Evolutionary conservation across 78 protist species (phyloP).

Genomic region (Anaeramoeba flamelloides): DNA sequence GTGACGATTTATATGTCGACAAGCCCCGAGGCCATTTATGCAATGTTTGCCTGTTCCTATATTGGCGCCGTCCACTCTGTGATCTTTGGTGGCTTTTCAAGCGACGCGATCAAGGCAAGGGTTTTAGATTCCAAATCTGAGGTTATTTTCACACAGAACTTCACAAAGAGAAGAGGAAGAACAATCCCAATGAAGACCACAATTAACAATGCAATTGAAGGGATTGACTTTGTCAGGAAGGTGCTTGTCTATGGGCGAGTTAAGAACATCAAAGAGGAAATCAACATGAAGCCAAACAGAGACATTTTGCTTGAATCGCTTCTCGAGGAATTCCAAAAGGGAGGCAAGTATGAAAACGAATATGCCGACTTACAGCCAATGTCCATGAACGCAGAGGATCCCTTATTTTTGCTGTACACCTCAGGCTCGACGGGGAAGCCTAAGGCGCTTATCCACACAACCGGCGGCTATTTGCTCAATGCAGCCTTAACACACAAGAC

Average conservation of each 20-base stretch:
- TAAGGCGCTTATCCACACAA: constrained; percentile 32
- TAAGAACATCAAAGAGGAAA: too few relatives aligned
- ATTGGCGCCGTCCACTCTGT: constrained; percentile 84
- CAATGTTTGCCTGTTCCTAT: constrained; percentile 90
- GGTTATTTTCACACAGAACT: constrained; percentile 52
- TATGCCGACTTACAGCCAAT: too few relatives aligned
- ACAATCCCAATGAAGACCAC: constrained; percentile 33
- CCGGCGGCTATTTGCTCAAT: too few relatives aligned
- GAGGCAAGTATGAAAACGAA: too few relatives aligned
- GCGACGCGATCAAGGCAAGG: too few relatives aligned
- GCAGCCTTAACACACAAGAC: constrained; percentile 21
- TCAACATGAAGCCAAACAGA: too few relatives aligned
- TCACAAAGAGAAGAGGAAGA: constrained; percentile 42
- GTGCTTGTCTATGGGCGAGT: too few relatives aligned
- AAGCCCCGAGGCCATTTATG: constrained; percentile 42
- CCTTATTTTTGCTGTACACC: constrained; percentile 18
- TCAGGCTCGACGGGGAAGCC: constrained; percentile 39
- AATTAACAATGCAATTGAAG: constrained; percentile 26
- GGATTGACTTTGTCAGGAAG: too few relatives aligned
- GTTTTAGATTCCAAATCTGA: constrained; percentile 44
- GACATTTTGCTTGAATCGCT: too few relatives aligned
- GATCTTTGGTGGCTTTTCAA: constrained; percentile 67
- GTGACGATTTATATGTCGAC: constrained; percentile 78
- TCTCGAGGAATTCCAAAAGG: too few relatives aligned
- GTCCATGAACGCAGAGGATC: constrained; percentile 13